Conservation (phyloP, 1,284 basidiomycete species). For the Fomitopsis schrenkii region DNA sequence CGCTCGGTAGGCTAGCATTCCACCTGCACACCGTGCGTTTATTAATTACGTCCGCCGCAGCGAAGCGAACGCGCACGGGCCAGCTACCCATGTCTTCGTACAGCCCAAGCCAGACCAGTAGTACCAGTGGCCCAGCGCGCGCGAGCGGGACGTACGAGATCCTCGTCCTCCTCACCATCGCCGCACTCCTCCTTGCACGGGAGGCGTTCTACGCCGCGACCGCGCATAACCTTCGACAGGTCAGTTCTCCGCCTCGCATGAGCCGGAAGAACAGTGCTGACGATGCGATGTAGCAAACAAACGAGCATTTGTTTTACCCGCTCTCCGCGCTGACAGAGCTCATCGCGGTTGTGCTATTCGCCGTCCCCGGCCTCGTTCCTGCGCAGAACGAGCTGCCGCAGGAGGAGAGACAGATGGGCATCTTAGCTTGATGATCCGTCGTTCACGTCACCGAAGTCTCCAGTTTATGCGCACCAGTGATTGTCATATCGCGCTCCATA, state of each 20-base stretch:
- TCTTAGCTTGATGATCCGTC: background rate
- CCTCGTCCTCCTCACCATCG: constrained; percentile 33
- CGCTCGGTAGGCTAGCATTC: background rate
- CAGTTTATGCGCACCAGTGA: no score
- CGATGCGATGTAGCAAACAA: constrained; percentile 20
- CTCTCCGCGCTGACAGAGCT: constrained; percentile 41
- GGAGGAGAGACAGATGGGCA: background rate
- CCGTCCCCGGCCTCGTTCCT: constrained; percentile 40
- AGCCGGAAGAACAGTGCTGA: background rate
- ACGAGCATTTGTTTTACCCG: constrained; percentile 45
- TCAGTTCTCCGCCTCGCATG: constrained; percentile 10
- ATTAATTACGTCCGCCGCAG: background rate
- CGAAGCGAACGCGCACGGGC: no score
- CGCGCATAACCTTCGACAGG: constrained; percentile 32
- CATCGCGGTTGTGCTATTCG: constrained; percentile 36
- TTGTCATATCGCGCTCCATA: no score
- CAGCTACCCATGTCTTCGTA: background rate
- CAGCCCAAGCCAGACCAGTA: background rate
- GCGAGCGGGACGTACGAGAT: constrained; percentile 32
- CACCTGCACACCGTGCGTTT: background rate
- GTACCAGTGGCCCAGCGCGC: background rate
- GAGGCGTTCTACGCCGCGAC: constrained; percentile 39
- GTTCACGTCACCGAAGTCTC: no score
- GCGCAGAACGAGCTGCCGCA: constrained; percentile 12
- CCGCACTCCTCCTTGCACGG: constrained; percentile 36